Percentiles rank a stretch among this genome's conserved stretches.
phyloP scores from a whole-genome alignment of 2,329 filamentous ascomycete genomes.

The Decorospora gaudefroyi region DNA sequence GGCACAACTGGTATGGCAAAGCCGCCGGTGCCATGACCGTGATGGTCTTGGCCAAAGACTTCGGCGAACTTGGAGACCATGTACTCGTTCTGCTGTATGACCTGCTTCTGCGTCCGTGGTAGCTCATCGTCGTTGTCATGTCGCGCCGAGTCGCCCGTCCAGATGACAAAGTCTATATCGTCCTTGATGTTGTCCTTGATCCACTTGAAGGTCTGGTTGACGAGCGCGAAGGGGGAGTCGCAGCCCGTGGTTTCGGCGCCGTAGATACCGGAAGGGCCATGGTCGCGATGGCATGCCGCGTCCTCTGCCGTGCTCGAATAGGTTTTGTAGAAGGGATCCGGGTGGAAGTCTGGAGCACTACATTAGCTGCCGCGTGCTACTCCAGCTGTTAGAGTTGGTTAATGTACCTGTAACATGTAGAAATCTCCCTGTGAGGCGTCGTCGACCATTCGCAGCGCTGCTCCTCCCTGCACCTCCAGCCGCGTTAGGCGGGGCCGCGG shows the following conservation, averaged over 20 bases:
- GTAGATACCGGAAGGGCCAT: conserved; percentile 77
- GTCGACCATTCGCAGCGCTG: conserved; percentile 20
- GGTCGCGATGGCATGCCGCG: conserved; percentile 76
- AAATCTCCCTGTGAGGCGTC: conserved; percentile 66
- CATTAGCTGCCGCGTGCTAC: conserved; percentile 5
- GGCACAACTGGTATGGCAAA: conserved; percentile 81
- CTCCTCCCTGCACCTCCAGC: conserved; percentile 19
- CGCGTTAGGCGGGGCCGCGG: conserved; percentile 36
- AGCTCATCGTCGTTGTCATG: conserved; percentile 85
- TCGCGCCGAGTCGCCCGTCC: conserved; percentile 88
- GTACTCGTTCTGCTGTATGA: conserved; percentile 75
- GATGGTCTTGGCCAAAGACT: conserved; percentile 63
- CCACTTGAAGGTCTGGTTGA: conserved; percentile 91
- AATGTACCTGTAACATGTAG: conserved; percentile 80
- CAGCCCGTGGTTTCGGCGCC: conserved; percentile 87
- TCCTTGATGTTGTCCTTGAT: conserved; percentile 76
- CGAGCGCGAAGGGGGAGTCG: conserved; percentile 77
- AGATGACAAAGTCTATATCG: conserved; percentile 84
- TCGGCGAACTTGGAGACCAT: conserved; percentile 77
- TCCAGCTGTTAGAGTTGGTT: background rate
- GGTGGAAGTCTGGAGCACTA: conserved; percentile 74
- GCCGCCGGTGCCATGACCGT: conserved; percentile 54
- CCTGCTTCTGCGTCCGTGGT: conserved; percentile 74
- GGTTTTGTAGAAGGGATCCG: conserved; percentile 82
- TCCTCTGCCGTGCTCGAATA: conserved; percentile 72